Conservation (phyloP, 1,284 basidiomycete genomes). For the Boletus hoseneyae region DNA sequence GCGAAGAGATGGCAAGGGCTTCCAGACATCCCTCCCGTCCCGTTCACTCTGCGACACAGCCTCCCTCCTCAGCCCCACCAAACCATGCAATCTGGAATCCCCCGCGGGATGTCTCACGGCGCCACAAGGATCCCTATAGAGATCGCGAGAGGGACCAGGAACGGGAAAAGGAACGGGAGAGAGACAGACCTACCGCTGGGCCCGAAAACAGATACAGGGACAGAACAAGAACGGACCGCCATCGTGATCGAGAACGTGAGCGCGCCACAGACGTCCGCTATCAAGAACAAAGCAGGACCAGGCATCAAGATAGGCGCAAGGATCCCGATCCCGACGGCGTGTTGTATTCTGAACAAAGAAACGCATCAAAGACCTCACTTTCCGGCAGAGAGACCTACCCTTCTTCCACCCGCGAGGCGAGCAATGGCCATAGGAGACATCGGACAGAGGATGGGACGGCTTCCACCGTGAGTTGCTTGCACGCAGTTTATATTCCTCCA, state of each 20-base stretch:
- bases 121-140: constrained; percentile 20
- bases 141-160: constrained; percentile 29
- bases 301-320: constrained; percentile 29
- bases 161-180: constrained; percentile 22
- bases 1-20: constrained; percentile 24
- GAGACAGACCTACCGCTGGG: constrained; percentile 21
- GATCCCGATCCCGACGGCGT: constrained; percentile 31
- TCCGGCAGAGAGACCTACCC: constrained; percentile 27
- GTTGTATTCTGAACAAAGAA: constrained; percentile 28
- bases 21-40: constrained; percentile 28
- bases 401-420: constrained; percentile 26
- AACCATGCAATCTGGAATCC: constrained; percentile 27
- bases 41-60: constrained; percentile 24
- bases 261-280: constrained; percentile 23
- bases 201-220: constrained; percentile 30
- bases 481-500: constrained; percentile 17
- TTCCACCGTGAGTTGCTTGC: constrained; percentile 23
- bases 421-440: constrained; percentile 29
- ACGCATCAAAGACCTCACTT: constrained; percentile 29
- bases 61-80: constrained; percentile 18
- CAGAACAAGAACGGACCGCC: constrained; percentile 24
- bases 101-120: constrained; percentile 22
- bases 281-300: constrained; percentile 24
- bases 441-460: constrained; percentile 32
- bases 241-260: constrained; percentile 33